Evolutionary conservation across 1,284 basidiomycete genomes (phyloP).

Genomic region (Cryptococcus jaspeensis): DNA sequence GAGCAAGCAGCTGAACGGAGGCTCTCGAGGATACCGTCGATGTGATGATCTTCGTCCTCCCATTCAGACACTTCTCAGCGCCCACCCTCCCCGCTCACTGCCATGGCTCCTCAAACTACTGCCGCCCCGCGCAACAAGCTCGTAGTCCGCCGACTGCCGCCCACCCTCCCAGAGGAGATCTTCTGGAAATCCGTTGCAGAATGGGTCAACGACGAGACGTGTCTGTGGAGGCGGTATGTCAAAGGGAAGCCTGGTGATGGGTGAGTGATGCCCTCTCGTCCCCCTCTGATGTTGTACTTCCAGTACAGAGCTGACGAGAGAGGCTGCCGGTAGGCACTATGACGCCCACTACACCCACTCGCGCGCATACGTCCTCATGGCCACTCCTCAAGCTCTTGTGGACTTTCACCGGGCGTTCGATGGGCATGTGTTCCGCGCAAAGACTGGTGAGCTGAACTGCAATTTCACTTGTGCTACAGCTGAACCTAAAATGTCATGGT

Average conservation of each 20-base stretch:
- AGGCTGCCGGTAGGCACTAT: slow-evolving; percentile 25
- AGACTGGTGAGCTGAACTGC: slow-evolving; percentile 64
- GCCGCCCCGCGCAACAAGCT: slow-evolving; percentile 64
- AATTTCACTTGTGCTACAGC: neutral
- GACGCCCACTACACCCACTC: slow-evolving; percentile 79
- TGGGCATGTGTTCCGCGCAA: slow-evolving; percentile 87
- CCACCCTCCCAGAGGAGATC: slow-evolving; percentile 83
- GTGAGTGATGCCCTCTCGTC: slow-evolving; percentile 52
- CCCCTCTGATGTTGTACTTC: neutral
- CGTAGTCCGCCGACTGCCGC: slow-evolving; percentile 82
- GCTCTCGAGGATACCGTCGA: no score
- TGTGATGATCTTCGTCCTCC: neutral
- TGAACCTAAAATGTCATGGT: neutral
- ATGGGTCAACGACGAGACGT: slow-evolving; percentile 77
- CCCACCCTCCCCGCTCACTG: neutral
- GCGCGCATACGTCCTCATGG: slow-evolving; percentile 90
- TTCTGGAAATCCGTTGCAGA: slow-evolving; percentile 88
- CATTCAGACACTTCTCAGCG: neutral
- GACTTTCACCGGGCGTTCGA: slow-evolving; percentile 82
- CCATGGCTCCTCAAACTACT: slow-evolving; percentile 4
- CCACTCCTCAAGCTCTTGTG: slow-evolving; percentile 66
- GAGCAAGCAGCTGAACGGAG: neutral
- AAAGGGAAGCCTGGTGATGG: slow-evolving; percentile 70
- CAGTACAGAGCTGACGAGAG: neutral
- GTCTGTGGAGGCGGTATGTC: slow-evolving; percentile 66